Conservation (phyloP, 148 eudicot species). For the Oxyria digyna region DNA sequence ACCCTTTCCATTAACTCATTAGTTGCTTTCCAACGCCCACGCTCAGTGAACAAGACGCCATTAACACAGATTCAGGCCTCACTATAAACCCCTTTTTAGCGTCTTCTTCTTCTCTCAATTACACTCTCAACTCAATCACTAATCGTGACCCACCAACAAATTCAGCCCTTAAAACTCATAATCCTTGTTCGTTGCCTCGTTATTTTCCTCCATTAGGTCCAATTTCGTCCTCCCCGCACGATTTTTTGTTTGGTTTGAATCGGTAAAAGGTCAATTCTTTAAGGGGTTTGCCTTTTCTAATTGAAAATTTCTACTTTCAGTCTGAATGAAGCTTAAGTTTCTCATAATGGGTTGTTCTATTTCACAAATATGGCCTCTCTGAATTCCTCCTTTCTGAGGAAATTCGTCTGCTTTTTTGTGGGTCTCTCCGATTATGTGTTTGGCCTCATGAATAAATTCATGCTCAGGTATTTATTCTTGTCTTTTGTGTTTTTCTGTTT, state of each 20-base stretch:
- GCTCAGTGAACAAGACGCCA: no score
- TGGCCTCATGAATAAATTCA: constrained; percentile 20
- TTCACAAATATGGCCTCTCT: constrained; percentile 23
- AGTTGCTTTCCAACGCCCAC: neutral
- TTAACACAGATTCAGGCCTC: no score
- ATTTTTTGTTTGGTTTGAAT: constrained; percentile 9
- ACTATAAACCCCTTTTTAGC: neutral
- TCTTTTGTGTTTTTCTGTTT: neutral
- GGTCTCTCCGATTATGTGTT: constrained; percentile 29
- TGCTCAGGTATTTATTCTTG: constrained; percentile 42
- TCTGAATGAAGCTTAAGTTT: constrained; percentile 9
- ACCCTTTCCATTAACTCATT: neutral
- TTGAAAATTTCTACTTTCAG: constrained; percentile 16
- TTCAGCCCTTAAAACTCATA: neutral
- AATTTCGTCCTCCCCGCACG: constrained; percentile 23
- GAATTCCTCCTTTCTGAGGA: constrained; percentile 16
- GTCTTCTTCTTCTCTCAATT: neutral
- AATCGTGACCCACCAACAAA: constrained; percentile 2
- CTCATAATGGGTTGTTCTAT: constrained; percentile 18
- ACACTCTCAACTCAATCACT: neutral
- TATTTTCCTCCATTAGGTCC: constrained; percentile 43
- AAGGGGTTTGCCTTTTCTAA: neutral
- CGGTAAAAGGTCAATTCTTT: constrained; percentile 6
- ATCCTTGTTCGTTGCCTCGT: constrained; percentile 14
- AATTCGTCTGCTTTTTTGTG: constrained; percentile 20